Conservation (phyloP, 31 red algal genomes). For the Asparagopsis taxiformis region DNA sequence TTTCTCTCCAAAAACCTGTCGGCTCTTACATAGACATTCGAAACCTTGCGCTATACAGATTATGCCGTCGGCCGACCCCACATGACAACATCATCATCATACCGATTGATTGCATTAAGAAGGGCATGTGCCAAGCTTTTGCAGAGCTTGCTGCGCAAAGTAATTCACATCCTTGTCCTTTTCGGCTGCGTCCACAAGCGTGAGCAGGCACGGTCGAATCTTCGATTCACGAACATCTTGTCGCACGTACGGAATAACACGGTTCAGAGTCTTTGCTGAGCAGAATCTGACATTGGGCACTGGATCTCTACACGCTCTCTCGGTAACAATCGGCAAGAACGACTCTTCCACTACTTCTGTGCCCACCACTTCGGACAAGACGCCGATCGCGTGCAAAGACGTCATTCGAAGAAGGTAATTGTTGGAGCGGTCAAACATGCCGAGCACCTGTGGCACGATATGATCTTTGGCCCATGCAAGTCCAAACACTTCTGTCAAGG, state of each 20-base stretch:
- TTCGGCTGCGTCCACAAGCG: constrained; percentile 32
- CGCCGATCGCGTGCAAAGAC: constrained; percentile 82
- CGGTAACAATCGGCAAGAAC: constrained; percentile 77
- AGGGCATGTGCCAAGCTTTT: constrained; percentile 46
- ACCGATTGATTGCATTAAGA: no score
- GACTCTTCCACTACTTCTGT: constrained; percentile 70
- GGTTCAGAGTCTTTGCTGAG: constrained; percentile 81
- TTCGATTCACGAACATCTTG: constrained; percentile 54
- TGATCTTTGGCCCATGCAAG: constrained; percentile 86
- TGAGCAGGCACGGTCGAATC: constrained; percentile 67
- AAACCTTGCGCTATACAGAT: not conserved
- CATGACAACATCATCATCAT: no score
- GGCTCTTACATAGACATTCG: not conserved
- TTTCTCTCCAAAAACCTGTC: not conserved
- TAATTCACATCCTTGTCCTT: constrained; percentile 78
- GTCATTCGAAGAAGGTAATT: constrained; percentile 96
- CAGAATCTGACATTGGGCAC: constrained; percentile 93
- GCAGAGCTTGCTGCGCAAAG: constrained; percentile 72
- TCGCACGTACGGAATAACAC: constrained; percentile 62
- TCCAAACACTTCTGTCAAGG: constrained; percentile 85
- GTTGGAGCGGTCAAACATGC: constrained; percentile 67
- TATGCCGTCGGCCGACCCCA: not conserved
- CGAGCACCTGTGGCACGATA: constrained; percentile 74
- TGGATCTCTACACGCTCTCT: constrained; percentile 76
- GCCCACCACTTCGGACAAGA: constrained; percentile 64